phyloP scores from a whole-genome alignment of 1,284 basidiomycete species.

The Xerocomus nothofagi region DNA sequence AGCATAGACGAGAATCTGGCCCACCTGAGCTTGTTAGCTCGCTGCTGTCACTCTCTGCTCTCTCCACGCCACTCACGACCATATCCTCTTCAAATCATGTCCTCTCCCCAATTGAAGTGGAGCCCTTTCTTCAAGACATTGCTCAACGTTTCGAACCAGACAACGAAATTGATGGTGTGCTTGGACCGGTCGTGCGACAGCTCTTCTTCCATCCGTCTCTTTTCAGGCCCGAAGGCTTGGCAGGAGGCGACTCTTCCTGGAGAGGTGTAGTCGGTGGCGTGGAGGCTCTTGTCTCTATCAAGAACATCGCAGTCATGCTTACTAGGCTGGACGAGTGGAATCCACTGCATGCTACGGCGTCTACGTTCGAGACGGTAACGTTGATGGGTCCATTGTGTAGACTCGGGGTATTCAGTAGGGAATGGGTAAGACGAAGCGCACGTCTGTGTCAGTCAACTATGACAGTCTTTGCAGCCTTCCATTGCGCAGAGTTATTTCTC shows the following conservation, averaged over 20 bases:
- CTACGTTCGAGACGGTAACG: slow-evolving; percentile 61
- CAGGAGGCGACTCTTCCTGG: slow-evolving; percentile 76
- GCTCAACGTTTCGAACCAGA: slow-evolving; percentile 66
- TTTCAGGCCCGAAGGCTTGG: slow-evolving; percentile 62
- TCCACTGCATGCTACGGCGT: slow-evolving; percentile 56
- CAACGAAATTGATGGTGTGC: slow-evolving; percentile 55
- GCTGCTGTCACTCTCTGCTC: slow-evolving; percentile 68
- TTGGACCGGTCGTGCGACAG: slow-evolving; percentile 57
- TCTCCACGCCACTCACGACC: slow-evolving; percentile 51
- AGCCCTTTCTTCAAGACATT: slow-evolving; percentile 72
- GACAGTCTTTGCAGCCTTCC: slow-evolving; percentile 54
- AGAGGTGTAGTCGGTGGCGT: slow-evolving; percentile 83
- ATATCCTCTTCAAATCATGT: slow-evolving; percentile 21
- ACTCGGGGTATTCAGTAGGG: slow-evolving; percentile 79
- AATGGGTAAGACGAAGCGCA: slow-evolving; percentile 68
- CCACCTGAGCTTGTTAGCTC: slow-evolving; percentile 74
- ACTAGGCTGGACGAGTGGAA: slow-evolving; percentile 73
- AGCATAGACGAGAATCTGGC: slow-evolving; percentile 63
- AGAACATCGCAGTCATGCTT: slow-evolving; percentile 80
- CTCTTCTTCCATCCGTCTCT: slow-evolving; percentile 65
- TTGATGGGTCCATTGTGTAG: slow-evolving; percentile 82
- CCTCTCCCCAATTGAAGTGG: slow-evolving; percentile 57
- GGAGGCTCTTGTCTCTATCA: slow-evolving; percentile 78
- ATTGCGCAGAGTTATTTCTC: slow-evolving; percentile 83
- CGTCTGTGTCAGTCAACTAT: slow-evolving; percentile 1